Base-by-base conservation (phyloP, 768 basidiomycete genomes). In the Coprinopsis marcescibilis region DNA sequence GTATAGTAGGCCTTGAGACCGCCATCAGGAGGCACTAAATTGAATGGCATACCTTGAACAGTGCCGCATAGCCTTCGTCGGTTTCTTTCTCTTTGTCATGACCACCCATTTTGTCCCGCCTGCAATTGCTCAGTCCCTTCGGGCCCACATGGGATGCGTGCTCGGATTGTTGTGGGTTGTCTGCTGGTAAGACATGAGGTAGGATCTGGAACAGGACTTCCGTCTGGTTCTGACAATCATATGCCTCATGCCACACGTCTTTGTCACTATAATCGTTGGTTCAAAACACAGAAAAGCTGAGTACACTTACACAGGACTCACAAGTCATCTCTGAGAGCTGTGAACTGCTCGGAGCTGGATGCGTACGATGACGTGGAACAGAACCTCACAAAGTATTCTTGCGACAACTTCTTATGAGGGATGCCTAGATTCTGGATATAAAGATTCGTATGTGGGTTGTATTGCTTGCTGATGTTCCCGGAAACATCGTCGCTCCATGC, bases 391-490 rank as follows among this genome's bases (percentile, higher is more conserved):
- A 63, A 62, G 24, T 55, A 65, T 41, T 72, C 61, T 43, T 72
- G 67, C 5, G 67, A 56, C 0, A 71, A 49, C 12, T 70, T 52
- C 23, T 56, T 46, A 7, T 59, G 55, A 0, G 68, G 71, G 0
- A 73, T 52, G 43, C 64, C 67, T 14, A 57, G 47, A 35, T 71
- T 63, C 1, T 56, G 61, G 21, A 70, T 55, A 38, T 72, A 72
- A 0, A 66, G 61, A 42, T 71, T 73, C 54, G 56, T 63, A 45
- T 75, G 73, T 39, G 71, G 69, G 49, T 73, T 75, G 61, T 64
- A 75, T 27, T 63, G 64, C 51, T 75, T 75, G 2, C 63, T 66
- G 7, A 57, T 50, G 47, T 73, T 73, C 6, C 70, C 71, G 0
- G 69, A 75, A 0, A 72, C 65, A 53, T 75, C 68, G 42, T 75